Base-by-base conservation (phyloP, 139 green algal species). In the Edaphochlamys debaryana region DNA sequence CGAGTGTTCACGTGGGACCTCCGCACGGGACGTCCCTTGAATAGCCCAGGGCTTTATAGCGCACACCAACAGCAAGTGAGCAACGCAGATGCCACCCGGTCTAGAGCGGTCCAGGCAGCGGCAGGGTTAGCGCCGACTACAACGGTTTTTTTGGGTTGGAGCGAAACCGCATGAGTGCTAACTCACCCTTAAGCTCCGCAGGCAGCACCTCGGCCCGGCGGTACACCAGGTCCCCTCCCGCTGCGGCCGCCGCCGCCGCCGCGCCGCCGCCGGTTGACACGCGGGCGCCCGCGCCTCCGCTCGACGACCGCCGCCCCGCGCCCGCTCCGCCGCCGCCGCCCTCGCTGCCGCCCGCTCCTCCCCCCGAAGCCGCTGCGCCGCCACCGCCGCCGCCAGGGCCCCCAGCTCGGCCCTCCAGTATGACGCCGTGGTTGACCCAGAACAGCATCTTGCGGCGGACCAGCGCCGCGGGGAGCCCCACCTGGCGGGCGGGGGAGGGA, bases 341-440 rank as follows among this genome's bases (percentile, higher is more conserved):
- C 2, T 30, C 45, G 34, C 64, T 48, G 63, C 69, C 52, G 27
- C 2, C 30, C 8, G n/a, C n/a, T n/a, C n/a, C n/a, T n/a, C n/a
- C n/a, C 20, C 52, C 37, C 34, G 41, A 52, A 29, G n/a, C 67
- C 0, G 27, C 40, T 0, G 38, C 42, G 4, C 32, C 48, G 8
- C 32, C 37, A 13, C 17, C 30, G 15, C 41, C 52, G 34, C 64
- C 48, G 63, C 69, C 52, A 15, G 4, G 19, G 4, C 67, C 22
- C 1, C 3, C 36, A 17, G n/a, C 37, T 1, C 88, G 85, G 34
- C 69, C 66, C 88, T 95, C 93, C 40, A 85, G 34, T 34, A 98
- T 67, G 37, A 96, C 80, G 0, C 96, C 96, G 62, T 96, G 90
- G 66, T 96, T 96, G 38, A 99, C 89, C 96, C 96, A 99, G 73